Evolutionary conservation across 2,329 filamentous ascomycete genomes (phyloP).

Genomic region (Xylaria digitata): DNA sequence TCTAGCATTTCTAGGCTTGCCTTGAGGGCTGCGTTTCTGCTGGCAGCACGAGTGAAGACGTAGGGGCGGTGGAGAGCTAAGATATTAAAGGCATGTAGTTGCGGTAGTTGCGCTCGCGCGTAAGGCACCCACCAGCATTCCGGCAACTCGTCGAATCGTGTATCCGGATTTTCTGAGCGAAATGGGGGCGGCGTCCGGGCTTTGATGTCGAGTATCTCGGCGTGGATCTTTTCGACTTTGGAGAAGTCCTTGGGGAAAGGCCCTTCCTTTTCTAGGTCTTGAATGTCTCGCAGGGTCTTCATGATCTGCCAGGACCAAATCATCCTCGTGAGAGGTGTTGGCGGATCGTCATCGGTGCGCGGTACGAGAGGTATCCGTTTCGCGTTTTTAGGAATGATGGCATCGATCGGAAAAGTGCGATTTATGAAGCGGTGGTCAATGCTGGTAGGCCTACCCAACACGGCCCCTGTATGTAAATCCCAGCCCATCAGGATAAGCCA

Average conservation of each 20-base stretch:
- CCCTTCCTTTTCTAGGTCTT: constrained; percentile 67
- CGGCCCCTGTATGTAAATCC: constrained; percentile 65
- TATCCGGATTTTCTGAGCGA: constrained; percentile 67
- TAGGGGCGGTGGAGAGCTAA: constrained; percentile 72
- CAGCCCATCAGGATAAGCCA: constrained; percentile 67
- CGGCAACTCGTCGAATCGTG: constrained; percentile 64
- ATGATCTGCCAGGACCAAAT: constrained; percentile 63
- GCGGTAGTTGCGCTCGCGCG: constrained; percentile 60
- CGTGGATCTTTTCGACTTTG: constrained; percentile 66
- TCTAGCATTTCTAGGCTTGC: constrained; percentile 67
- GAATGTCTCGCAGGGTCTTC: constrained; percentile 63
- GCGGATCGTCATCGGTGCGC: constrained; percentile 63
- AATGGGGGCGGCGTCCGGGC: constrained; percentile 64
- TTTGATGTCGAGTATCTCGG: constrained; percentile 60
- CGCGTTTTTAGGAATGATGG: constrained; percentile 59
- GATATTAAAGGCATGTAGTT: constrained; percentile 63
- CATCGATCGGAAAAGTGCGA: constrained; percentile 65
- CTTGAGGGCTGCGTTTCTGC: constrained; percentile 65
- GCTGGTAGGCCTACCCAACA: constrained; percentile 67
- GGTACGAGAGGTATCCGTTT: constrained; percentile 61
- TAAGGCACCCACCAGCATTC: constrained; percentile 64
- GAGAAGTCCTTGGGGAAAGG: constrained; percentile 65
- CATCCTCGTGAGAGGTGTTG: constrained; percentile 65
- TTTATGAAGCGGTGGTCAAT: constrained; percentile 62
- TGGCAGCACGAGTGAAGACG: constrained; percentile 66